phyloP scores from a whole-genome alignment of 106 monocot species.

The Gastrodia elata region DNA sequence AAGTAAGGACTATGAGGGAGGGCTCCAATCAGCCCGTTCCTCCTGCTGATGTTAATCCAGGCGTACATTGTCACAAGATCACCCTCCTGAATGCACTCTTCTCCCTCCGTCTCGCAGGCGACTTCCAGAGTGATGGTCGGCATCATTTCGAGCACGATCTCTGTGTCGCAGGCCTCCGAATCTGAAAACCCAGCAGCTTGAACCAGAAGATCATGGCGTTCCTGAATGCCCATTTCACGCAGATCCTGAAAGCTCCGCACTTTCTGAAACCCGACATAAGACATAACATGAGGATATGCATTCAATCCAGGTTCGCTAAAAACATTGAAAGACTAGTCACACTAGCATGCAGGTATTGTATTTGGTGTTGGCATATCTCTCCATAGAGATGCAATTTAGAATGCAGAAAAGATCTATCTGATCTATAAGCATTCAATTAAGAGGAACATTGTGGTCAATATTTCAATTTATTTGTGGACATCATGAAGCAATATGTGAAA shows the following conservation, averaged over 20 bases:
- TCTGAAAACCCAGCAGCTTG: constrained; percentile 57
- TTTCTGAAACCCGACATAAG: constrained; percentile 38
- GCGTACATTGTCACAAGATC: constrained; percentile 86
- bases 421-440: no score
- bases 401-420: no score
- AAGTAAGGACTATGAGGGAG: constrained; percentile 72
- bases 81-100: constrained; percentile 93
- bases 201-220: constrained; percentile 61
- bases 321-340: no score
- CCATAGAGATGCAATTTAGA: no score
- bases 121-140: constrained; percentile 68
- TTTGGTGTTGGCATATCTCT: no score
- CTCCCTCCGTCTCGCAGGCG: constrained; percentile 86
- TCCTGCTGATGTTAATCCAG: constrained; percentile 63
- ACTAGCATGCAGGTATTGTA: no score
- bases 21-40: constrained; percentile 56
- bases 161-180: constrained; percentile 45
- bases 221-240: constrained; percentile 42
- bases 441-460: no score
- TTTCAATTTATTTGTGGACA: no score
- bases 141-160: constrained; percentile 70
- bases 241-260: constrained; percentile 75
- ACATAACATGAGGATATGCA: not conserved
- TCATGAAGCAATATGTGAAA: no score
- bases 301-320: no score